Conservation (phyloP, 176 grass and related monocot genomes). For the Oropetium thomaeum region DNA sequence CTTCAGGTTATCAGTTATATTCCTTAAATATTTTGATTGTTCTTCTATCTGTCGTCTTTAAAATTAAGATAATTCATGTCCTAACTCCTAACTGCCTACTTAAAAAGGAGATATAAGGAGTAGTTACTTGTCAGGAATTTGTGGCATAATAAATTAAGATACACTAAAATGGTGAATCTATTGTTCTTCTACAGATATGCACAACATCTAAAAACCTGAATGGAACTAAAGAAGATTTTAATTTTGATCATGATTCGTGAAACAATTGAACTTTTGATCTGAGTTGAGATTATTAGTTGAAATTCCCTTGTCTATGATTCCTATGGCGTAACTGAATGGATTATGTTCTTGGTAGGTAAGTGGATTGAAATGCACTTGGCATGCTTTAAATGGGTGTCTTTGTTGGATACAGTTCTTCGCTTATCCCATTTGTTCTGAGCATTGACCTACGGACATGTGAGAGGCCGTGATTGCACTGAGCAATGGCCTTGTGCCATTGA, state of each 20-base stretch:
- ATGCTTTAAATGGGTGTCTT: not conserved
- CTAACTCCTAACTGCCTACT: not conserved
- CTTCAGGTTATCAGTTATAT: not conserved
- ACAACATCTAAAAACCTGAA: not conserved
- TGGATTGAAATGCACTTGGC: not conserved
- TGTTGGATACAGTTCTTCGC: constrained; percentile 5
- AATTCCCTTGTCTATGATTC: not conserved
- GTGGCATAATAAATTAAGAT: constrained; percentile 1
- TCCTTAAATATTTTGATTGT: not conserved
- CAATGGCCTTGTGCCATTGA: not conserved
- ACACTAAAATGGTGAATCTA: not conserved
- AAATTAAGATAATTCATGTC: not conserved
- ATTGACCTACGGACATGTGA: constrained; percentile 13
- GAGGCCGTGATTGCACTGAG: not conserved
- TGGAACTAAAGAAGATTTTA: not conserved
- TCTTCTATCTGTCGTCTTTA: not conserved
- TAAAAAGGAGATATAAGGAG: not conserved
- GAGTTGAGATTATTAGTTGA: not conserved
- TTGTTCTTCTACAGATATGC: constrained; percentile 5
- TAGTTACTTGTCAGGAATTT: constrained; percentile 13
- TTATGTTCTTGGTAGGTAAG: not conserved
- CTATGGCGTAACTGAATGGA: not conserved
- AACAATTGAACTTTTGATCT: not conserved
- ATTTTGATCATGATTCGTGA: not conserved
- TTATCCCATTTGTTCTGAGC: not conserved